phyloP scores from a whole-genome alignment of 2,329 filamentous ascomycete species.

The Paraphaeosphaeria minitans region DNA sequence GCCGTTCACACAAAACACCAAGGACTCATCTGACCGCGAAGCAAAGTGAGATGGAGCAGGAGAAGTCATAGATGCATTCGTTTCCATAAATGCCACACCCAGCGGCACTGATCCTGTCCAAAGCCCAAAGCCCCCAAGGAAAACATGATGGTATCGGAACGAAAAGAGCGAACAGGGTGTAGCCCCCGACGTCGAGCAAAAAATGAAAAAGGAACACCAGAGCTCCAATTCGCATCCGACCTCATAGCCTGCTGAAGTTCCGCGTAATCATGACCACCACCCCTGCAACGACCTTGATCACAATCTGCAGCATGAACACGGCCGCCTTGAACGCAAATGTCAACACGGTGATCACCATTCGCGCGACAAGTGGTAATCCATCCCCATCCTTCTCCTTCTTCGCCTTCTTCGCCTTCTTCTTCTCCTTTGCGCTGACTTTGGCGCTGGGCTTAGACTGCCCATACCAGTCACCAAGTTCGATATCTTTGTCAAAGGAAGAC shows the following conservation, averaged over 20 bases:
- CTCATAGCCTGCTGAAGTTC: constrained; percentile 43
- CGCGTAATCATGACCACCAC: constrained; percentile 47
- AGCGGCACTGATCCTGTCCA: background rate
- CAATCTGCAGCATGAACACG: constrained; percentile 49
- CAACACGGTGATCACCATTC: constrained; percentile 47
- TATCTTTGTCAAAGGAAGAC: constrained; percentile 41
- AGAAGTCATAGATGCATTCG: background rate
- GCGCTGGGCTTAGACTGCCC: constrained; percentile 31
- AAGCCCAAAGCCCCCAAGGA: background rate
- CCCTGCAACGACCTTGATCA: constrained; percentile 49
- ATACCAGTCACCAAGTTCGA: constrained; percentile 46
- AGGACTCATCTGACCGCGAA: too few relatives aligned
- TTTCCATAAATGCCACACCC: background rate
- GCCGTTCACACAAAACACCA: too few relatives aligned
- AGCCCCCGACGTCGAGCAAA: background rate
- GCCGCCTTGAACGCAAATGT: constrained; percentile 51
- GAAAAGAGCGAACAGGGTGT: background rate
- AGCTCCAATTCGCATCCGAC: constrained; percentile 2
- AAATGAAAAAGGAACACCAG: constrained; percentile 1
- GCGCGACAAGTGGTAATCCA: constrained; percentile 46
- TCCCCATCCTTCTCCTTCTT: constrained; percentile 35
- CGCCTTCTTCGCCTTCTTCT: background rate
- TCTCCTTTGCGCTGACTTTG: constrained; percentile 3
- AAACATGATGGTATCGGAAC: constrained; percentile 7
- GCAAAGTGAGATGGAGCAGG: too few relatives aligned